Evolutionary conservation across 208 protist genomes (phyloP), one percentile per base, ranked within the genome.

Genomic region (Trypanosomatidae sp.): DNA sequence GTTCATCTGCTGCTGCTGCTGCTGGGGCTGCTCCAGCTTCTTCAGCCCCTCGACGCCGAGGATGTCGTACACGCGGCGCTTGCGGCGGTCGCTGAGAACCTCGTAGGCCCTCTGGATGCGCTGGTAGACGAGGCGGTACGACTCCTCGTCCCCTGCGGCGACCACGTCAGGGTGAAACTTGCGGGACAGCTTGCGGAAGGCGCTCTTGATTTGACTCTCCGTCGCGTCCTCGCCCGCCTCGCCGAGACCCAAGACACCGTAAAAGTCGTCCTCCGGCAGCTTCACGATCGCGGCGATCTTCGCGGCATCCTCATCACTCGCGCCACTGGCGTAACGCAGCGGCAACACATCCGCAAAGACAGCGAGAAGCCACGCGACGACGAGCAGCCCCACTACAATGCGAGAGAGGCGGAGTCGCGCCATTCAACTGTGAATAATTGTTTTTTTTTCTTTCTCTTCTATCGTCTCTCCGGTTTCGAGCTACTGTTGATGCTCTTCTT

Each of bases 61-160:
- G 74, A 95, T 92, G 73, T 98, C 96, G 74, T 96, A 98, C 73
- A 98, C 96, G 53, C 92, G 90, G 0, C 95, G 88, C 79, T 97
- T 95, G 46, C 86, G 84, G 49, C 89, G 88, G 81, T 98, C 91
- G 1, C 84, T 84, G 19, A 98, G 85, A n/a, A 98, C 88, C 80
- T 98, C 93, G 85, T 98, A 96, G 5, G 96, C 96, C 39, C 91
- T 84, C 67, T 90, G 88, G 39, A 98, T 92, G 28, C 83, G 79
- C 50, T 81, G 74, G 81, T 92, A 98, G 70, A 84, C 86, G 59
- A 86, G 78, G 28, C 84, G 82, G 15, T 83, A 82, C 46, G 84
- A 83, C 9, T 86, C 85, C 71, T 71, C 49, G n/a, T 79, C 74
- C 2, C 50, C 84, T 17, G 69, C 73, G 36, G 82, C 72, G 33